Evolutionary conservation across 2,329 filamentous ascomycete species (phyloP).

Genomic region (Xylariaceae sp.): DNA sequence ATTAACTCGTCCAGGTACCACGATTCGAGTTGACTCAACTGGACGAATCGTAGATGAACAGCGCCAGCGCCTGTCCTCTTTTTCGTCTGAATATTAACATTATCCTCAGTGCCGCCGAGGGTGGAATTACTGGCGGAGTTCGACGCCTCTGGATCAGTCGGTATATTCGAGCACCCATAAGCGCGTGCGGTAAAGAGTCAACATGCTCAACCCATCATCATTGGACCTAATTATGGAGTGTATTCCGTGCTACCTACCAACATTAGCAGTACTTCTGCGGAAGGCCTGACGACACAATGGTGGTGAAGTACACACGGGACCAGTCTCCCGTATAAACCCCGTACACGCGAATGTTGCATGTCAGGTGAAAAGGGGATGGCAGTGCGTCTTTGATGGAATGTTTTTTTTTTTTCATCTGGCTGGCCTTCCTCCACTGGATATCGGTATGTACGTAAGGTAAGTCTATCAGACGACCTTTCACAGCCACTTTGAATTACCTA

Average conservation of each 20-base stretch:
- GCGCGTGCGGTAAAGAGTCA: not conserved
- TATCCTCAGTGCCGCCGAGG: not conserved
- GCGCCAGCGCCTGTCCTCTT: not conserved
- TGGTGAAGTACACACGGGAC: too few relatives aligned
- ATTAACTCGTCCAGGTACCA: not conserved
- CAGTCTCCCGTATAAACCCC: too few relatives aligned
- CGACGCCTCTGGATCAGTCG: not conserved
- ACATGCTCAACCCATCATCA: not conserved
- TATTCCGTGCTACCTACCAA: not conserved
- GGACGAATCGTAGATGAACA: not conserved
- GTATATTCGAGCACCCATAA: not conserved
- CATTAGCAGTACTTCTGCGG: not conserved
- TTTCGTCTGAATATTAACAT: not conserved
- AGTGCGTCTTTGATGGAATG: not conserved
- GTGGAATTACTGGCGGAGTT: not conserved
- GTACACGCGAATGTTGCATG: not conserved
- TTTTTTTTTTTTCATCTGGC: not conserved
- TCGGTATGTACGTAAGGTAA: too few relatives aligned
- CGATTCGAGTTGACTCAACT: not conserved
- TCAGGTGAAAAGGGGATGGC: not conserved
- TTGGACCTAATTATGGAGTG: not conserved
- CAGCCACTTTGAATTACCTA: too few relatives aligned
- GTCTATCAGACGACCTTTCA: too few relatives aligned
- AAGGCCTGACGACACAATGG: not conserved
- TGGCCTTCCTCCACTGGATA: not conserved